A percentile compares a stretch with the other conserved stretches of the same genome.
Evolutionary conservation across 352 stramenopile species (phyloP).

Genomic region (Phytophthora ramorum): DNA sequence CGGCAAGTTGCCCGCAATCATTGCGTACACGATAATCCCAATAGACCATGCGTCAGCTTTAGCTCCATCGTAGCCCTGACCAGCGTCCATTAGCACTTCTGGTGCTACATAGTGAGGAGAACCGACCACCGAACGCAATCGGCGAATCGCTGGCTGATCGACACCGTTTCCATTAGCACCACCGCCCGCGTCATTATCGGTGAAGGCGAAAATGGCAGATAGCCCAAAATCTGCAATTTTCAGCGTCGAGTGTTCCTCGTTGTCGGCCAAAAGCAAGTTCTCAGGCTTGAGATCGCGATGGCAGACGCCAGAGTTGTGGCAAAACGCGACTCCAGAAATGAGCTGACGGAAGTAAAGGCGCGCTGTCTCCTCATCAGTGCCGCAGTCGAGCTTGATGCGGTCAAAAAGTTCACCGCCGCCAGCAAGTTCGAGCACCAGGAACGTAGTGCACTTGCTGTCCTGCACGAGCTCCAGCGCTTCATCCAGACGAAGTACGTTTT

Average conservation of each 20-base stretch:
- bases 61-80: conserved; percentile 88
- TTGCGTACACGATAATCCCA: conserved; percentile 94
- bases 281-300: conserved; percentile 97
- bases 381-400: conserved; percentile 91
- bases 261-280: conserved; percentile 93
- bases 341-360: conserved; percentile 91
- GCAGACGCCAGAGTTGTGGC: conserved; percentile 90
- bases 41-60: conserved; percentile 94
- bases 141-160: conserved; percentile 49
- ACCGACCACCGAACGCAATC: conserved; percentile 95
- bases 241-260: conserved; percentile 82
- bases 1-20: conserved; percentile 94
- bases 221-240: conserved; percentile 96
- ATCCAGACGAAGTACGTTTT: conserved; percentile 95
- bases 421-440: conserved; percentile 93
- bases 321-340: conserved; percentile 90
- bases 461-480: conserved; percentile 96
- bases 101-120: conserved; percentile 97
- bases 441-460: conserved; percentile 94
- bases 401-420: conserved; percentile 94
- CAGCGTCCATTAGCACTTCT: conserved; percentile 93
- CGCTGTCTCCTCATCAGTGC: conserved; percentile 88
- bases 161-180: conserved; percentile 26
- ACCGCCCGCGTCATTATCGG: conserved; percentile 34
- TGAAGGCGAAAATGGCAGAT: conserved; percentile 90